Evolutionary conservation across 371 early-diverging fungal genomes (phyloP), one percentile per base, ranked within the genome.

Genomic region (Rhizomucor miehei): DNA sequence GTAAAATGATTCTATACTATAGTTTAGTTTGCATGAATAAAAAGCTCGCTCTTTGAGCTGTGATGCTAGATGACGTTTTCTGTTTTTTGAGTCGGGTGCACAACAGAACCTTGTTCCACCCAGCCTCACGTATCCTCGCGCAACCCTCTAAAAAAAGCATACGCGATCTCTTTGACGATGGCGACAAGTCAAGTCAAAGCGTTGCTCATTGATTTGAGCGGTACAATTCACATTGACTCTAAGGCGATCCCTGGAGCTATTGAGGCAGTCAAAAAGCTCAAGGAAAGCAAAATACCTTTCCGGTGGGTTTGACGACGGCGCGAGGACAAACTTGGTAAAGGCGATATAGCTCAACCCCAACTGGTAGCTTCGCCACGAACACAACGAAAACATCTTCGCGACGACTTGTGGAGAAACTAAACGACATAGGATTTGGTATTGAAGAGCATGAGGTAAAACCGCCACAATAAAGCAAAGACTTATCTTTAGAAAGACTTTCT

Each of bases 201-300:
- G 13, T 69, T 89, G 6, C 73, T 91, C 43, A 84, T 91, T 34
- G 93, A 93, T 56, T 73, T 91, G 10, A 88, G 88, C 54, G 93
- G 93, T 21, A 87, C 88, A 0, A 69, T 94, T 21, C 92, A 92
- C 51, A 79, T 94, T 20, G 91, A 90, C 52, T 66, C 84, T 40
- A 67, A 71, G 37, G 79, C 73, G 6, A 89, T 89, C 47, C 87
- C 82, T 1, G 81, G 83, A 9, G 90, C 92, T 1, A 69, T 87
- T 11, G 75, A 71, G 20, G 90, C 91, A 1, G 70, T 92, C 12
- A 64, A 69, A 25, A 74, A 73, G 44, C 81, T 92, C 34, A 81
- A 85, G 17, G 58, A 65, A 8, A 66, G 79, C 6, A 80, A 81
- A 0, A 70, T 90, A 48, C 82, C 85, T 13, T 77, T 71, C 19